These are phyloP conservation scores for Annulohypoxylon moriforme DNA, from an alignment of 495 filamentous ascomycete species.

Conservation along the genomic window DNA sequence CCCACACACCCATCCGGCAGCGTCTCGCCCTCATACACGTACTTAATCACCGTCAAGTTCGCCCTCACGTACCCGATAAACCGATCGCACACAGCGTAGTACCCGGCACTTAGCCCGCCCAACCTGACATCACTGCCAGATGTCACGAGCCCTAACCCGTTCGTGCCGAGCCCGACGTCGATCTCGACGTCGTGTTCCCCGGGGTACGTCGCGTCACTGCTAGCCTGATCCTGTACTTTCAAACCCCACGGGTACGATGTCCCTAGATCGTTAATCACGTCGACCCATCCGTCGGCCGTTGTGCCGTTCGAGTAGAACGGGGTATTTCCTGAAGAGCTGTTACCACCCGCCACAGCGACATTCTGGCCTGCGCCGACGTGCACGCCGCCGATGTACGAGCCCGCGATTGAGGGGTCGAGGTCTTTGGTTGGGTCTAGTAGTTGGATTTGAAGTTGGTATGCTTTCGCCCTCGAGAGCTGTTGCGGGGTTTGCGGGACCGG, in stretches of 20 bases:
- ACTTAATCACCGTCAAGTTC: conserved; percentile 22
- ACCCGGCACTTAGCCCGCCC: conserved; percentile 9
- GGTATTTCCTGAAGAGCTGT: background rate
- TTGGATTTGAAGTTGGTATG: conserved; percentile 29
- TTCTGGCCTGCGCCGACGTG: conserved; percentile 43
- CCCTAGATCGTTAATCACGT: conserved; percentile 35
- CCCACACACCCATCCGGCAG: conserved; percentile 22
- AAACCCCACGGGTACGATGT: conserved; percentile 38
- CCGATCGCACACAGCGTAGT: conserved; percentile 24
- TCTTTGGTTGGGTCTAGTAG: conserved; percentile 45
- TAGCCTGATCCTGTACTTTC: conserved; percentile 19
- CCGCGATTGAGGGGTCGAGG: conserved; percentile 41
- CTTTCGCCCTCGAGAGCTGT: conserved; percentile 24
- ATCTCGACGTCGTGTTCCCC: conserved; percentile 38
- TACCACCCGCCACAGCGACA: conserved; percentile 22
- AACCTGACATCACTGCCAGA: conserved; percentile 23
- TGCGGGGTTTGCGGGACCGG: conserved; percentile 11
- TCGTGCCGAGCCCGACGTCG: conserved; percentile 28
- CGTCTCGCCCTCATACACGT: conserved; percentile 37
- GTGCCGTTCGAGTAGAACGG: conserved; percentile 46
- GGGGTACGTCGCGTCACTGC: conserved; percentile 20
- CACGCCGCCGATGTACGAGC: conserved; percentile 13
- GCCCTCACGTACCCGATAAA: conserved; percentile 15
- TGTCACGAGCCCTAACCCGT: conserved; percentile 13
- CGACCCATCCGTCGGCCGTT: background rate